A percentile compares a stretch with the other conserved stretches of the same genome.
phyloP scores from a whole-genome alignment of 352 stramenopile species.

The Globisporangium polare region DNA sequence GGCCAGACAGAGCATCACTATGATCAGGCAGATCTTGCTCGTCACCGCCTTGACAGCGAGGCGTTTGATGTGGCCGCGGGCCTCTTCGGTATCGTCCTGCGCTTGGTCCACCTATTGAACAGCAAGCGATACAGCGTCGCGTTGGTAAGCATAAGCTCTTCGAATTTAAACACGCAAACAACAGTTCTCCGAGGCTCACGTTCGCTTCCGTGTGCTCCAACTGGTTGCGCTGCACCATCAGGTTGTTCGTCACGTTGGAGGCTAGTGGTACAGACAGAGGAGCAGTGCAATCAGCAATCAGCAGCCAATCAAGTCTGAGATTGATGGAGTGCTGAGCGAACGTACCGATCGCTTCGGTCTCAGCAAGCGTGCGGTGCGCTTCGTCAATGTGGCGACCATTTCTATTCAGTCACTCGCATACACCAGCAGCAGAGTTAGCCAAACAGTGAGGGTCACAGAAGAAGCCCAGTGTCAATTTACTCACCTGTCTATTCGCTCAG shows the following conservation, averaged over 20 bases:
- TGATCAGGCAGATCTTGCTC: constrained; percentile 50
- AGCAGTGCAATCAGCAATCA: not conserved
- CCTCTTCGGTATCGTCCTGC: constrained; percentile 60
- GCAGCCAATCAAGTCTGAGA: not conserved
- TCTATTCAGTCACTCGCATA: constrained; percentile 18
- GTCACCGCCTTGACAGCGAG: constrained; percentile 60
- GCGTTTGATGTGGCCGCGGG: constrained; percentile 43
- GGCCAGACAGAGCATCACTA: constrained; percentile 57
- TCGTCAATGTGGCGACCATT: constrained; percentile 69
- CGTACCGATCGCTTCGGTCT: constrained; percentile 69
- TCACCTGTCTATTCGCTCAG: constrained; percentile 42
- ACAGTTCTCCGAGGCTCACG: constrained; percentile 25
- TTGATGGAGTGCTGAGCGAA: not conserved
- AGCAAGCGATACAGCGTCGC: too few relatives aligned
- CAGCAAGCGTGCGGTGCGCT: constrained; percentile 62
- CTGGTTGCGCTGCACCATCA: constrained; percentile 65
- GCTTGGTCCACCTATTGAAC: constrained; percentile 46
- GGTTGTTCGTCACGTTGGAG: constrained; percentile 64
- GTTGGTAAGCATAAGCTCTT: not conserved
- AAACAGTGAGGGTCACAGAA: not conserved
- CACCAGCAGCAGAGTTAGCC: not conserved
- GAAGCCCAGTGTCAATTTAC: not conserved
- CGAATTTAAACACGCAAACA: not conserved
- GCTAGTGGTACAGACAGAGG: constrained; percentile 20
- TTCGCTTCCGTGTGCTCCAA: constrained; percentile 58